Evolutionary conservation across 345 rosid genomes (phyloP).

Genomic region (Salix koriyanagi): DNA sequence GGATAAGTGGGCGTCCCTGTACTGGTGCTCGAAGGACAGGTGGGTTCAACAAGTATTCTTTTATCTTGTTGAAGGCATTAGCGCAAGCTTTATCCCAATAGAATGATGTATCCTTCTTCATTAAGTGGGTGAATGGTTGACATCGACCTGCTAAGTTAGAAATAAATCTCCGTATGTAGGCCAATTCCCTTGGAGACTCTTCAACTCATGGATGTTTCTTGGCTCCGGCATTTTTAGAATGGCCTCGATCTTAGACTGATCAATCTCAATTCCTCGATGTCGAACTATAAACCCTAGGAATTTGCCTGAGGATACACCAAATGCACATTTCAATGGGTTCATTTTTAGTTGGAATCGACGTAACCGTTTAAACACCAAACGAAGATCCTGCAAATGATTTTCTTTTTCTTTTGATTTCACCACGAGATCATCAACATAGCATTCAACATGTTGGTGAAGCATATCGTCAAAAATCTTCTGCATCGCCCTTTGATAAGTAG

Average conservation of each 20-base stretch:
- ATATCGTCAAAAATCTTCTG: slow-evolving; percentile 1
- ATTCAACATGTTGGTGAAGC: slow-evolving; percentile 8
- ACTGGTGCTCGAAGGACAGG: background rate
- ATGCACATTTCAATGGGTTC: background rate
- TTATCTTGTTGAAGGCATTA: background rate
- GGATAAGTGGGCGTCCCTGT: background rate
- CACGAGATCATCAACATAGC: slow-evolving; percentile 10
- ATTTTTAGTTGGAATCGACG: background rate
- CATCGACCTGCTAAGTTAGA: too few species aligned
- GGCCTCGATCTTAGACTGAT: background rate
- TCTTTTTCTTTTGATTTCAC: background rate
- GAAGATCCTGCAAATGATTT: background rate
- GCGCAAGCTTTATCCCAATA: background rate
- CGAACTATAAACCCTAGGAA: background rate
- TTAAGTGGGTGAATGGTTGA: too few species aligned
- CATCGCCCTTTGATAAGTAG: slow-evolving; percentile 10
- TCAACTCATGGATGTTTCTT: background rate
- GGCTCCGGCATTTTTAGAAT: background rate
- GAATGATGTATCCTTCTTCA: background rate
- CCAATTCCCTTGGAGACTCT: background rate
- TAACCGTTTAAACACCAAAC: background rate
- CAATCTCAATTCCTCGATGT: slow-evolving; percentile 6
- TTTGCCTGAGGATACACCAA: slow-evolving; percentile 5
- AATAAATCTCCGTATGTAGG: too few species aligned
- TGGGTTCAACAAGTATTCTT: background rate